Base-by-base conservation (phyloP, 164 flowering plant species). In the Buxus sempervirens region DNA sequence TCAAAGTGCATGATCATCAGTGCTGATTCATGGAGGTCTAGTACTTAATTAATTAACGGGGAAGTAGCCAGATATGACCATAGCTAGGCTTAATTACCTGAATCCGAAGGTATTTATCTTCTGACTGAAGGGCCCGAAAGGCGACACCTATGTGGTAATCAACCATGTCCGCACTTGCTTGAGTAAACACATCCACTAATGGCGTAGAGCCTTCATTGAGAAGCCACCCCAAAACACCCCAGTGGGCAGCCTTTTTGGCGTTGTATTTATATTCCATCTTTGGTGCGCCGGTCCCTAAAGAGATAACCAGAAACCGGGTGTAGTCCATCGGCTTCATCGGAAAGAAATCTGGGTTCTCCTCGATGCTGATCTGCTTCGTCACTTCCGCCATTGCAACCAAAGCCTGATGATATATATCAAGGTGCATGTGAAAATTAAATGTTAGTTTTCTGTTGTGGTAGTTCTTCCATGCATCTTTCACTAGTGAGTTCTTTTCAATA, bases 211-310 rank as follows among this genome's bases (percentile, higher is more conserved):
- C 79, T 18, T 58, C 51, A 3, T 71, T 38, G 22, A 15, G 38
- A 5, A 87, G 21, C 94, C 91, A 89, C 0, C 73, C 57, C 14
- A 85, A 9, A 21, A 72, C 9, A 0, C 90, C 87, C 94, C 94
- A 89, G 19, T 80, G 81, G 0, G 87, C 65, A 12, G 83, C 79
- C 60, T 20, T 68, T 55, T 69, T 24, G 10, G 94, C 84, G 63
- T 32, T 72, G 73, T 83, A 85, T 41, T 75, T 81, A 14, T 71
- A 13, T 27, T 79, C 82, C 0, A 2, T 55, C 75, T 75, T 84
- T 15, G 69, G 9, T 0, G 84, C 54, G 1, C 94, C 94, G 6
- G 88, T 82, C 18, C 94, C 94, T 0, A 89, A 0, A 1, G 94
- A 87, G 2, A 89, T 67, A 25, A 89, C 85, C 0, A 89, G 77